Evolutionary conservation across 2,329 filamentous ascomycete species (phyloP), one percentile per base, ranked within the genome.

Genomic region (Fusarium compactum): DNA sequence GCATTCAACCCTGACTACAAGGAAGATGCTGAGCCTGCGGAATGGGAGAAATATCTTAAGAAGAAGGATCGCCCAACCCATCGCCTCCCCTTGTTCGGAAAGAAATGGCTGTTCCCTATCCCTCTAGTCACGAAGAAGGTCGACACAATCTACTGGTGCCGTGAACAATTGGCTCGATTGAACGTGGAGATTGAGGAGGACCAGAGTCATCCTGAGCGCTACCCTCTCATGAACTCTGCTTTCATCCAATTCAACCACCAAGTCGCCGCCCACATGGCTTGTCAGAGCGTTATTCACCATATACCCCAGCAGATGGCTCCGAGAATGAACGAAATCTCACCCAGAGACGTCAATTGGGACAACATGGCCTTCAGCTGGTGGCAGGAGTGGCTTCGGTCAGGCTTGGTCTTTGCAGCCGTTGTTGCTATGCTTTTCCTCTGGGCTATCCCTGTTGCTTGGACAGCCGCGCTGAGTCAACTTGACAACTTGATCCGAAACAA

Each of bases 241-340:
- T 99, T 99, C 74, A 94, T 99, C 66, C 96, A 99, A 78, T 99
- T 99, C 85, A 97, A 99, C 76, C 92, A 98, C 77, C 96, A 99
- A 78, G 93, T 98, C 3, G 95, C 95, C 8, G 96, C 96, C 0
- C 96, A 99, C 76, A 98, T 99, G 96, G 96, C 95, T 62, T 98
- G 94, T 78, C 96, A 99, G 78, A 90, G 93, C 50, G 86, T 97
- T 47, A 94, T 92, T 41, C 94, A 98, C 78, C 96, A 99, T 75
- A 80, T 97, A 2, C 96, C 96, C 2, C 93, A 93, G 74, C 92
- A 97, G 47, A 99, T 99, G 96, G 88, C 93, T 2, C 96, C 96
- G 1, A 89, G 96, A 29, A 87, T 93, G 43, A 92, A 97, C n/a
- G 96, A 99, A 78, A 94, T 99, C 48, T 94, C 94, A 9, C 96